Conservation (phyloP, 129 eudicot species). For the Flaveria robusta region DNA sequence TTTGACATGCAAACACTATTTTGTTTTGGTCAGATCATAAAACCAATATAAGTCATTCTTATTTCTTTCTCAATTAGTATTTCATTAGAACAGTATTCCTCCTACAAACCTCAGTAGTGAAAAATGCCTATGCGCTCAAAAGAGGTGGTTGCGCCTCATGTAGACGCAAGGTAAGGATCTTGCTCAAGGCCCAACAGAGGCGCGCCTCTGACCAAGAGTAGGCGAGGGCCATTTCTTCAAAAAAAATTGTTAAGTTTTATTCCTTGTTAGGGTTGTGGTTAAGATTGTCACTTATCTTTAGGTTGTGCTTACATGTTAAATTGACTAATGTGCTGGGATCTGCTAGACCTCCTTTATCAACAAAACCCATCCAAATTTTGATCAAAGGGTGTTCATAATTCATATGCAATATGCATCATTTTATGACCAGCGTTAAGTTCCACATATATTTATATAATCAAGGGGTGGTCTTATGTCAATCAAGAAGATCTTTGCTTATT, state of each 20-base stretch:
- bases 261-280: not conserved
- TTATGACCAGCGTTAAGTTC: not conserved
- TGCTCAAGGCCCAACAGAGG: not conserved
- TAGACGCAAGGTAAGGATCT: not conserved
- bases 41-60: not conserved
- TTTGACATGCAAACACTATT: not conserved
- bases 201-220: not conserved
- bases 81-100: not conserved
- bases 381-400: not conserved
- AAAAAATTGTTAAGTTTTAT: not conserved
- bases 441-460: not conserved
- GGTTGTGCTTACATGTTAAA: not conserved
- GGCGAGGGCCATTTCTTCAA: not conserved
- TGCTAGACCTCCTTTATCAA: slow-evolving; percentile 1
- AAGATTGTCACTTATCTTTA: not conserved
- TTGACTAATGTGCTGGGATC: not conserved
- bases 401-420: not conserved
- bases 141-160: not conserved
- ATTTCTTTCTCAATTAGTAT: not conserved
- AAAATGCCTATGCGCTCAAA: not conserved
- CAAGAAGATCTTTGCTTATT: not conserved
- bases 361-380: not conserved
- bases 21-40: not conserved
- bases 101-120: not conserved
- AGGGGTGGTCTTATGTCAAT: not conserved